These are phyloP conservation scores for Bodo saltans DNA, from an alignment of 78 protist species.

Conservation along the genomic window DNA sequence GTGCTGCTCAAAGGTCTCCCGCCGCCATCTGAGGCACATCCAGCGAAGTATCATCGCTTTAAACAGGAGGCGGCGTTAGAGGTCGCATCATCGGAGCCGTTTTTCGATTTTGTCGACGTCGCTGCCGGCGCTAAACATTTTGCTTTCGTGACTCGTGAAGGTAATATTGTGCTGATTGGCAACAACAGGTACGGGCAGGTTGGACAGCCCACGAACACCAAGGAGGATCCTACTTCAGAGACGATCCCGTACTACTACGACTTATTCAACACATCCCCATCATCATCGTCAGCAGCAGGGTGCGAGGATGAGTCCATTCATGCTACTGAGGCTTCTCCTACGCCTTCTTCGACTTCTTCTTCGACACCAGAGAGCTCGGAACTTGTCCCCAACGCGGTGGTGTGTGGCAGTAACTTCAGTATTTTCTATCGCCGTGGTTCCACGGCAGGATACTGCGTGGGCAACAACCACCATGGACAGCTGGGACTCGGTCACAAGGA, in stretches of 20 bases:
- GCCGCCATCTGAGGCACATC: too few relatives aligned
- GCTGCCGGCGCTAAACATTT: background rate
- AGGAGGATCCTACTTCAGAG: background rate
- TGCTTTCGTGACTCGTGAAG: background rate
- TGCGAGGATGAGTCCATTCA: too few relatives aligned
- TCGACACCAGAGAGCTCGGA: too few relatives aligned
- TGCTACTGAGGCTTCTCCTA: too few relatives aligned
- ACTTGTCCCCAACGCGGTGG: background rate
- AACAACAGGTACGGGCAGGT: background rate
- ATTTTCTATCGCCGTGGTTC: background rate
- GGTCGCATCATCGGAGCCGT: too few relatives aligned
- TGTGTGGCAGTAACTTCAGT: background rate
- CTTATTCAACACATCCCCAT: too few relatives aligned
- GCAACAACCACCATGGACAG: background rate
- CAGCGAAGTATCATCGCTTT: too few relatives aligned
- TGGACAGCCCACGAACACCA: background rate
- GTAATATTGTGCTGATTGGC: background rate
- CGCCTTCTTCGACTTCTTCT: too few relatives aligned
- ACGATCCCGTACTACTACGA: background rate
- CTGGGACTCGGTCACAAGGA: background rate
- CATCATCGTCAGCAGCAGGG: too few relatives aligned
- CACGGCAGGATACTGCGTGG: background rate
- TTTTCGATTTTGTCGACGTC: background rate
- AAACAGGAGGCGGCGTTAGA: too few relatives aligned
- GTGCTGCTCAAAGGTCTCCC: too few relatives aligned